Evolutionary conservation across 768 basidiomycete species (phyloP).

Genomic region (Trametes coccinea): DNA sequence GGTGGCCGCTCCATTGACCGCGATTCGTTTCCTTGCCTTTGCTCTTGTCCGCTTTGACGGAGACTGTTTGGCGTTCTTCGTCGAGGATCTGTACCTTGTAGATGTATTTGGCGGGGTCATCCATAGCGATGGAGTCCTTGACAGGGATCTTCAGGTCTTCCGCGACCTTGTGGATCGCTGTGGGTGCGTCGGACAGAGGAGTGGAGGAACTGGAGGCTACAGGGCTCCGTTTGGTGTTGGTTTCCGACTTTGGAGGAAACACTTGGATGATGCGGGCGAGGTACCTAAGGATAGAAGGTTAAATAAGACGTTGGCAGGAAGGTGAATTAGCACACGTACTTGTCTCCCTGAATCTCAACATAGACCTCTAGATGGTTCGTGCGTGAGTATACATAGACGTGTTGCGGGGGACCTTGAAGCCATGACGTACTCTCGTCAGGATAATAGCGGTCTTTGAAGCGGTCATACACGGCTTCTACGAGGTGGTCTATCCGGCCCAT

Average conservation of each 20-base stretch:
- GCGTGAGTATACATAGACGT: not conserved
- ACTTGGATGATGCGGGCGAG: constrained; percentile 80
- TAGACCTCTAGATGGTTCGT: constrained; percentile 62
- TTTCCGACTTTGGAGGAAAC: constrained; percentile 50
- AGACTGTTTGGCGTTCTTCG: constrained; percentile 68
- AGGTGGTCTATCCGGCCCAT: constrained; percentile 94
- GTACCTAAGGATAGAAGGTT: constrained; percentile 52
- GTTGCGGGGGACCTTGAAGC: constrained; percentile 7
- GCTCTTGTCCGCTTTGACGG: constrained; percentile 54
- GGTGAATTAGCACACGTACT: constrained; percentile 48
- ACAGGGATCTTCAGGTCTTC: constrained; percentile 75
- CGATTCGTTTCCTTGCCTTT: constrained; percentile 54
- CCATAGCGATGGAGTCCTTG: constrained; percentile 67
- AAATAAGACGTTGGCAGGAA: constrained; percentile 23
- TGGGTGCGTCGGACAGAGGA: constrained; percentile 42
- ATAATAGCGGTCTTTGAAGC: constrained; percentile 96
- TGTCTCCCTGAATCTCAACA: constrained; percentile 84
- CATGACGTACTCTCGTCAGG: constrained; percentile 74
- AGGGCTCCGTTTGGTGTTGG: constrained; percentile 1
- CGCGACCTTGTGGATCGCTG: constrained; percentile 62
- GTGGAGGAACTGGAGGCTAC: constrained; percentile 36
- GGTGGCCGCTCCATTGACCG: constrained; percentile 68
- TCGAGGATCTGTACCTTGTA: constrained; percentile 85
- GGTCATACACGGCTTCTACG: constrained; percentile 92
- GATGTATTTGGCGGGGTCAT: constrained; percentile 80